These are phyloP conservation scores for Phascolomyces articulosus DNA, from an alignment of 371 early-diverging fungal genomes.

Conservation along the genomic window DNA sequence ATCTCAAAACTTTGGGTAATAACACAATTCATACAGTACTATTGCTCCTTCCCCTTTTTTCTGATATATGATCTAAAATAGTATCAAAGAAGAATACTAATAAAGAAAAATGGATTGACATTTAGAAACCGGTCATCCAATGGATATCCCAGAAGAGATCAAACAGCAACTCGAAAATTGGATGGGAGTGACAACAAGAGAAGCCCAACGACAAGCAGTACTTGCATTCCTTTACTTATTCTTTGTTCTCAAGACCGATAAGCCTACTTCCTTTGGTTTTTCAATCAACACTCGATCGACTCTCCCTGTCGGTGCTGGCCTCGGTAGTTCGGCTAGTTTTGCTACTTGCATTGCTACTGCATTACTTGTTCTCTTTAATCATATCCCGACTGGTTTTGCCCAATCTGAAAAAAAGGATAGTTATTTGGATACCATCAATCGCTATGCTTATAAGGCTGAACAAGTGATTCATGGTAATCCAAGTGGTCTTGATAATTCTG, in stretches of 20 bases:
- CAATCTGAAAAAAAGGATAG: conserved; percentile 11
- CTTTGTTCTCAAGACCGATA: conserved; percentile 20
- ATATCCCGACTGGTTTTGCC: conserved; percentile 30
- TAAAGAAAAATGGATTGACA: no score
- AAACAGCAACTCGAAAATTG: conserved; percentile 19
- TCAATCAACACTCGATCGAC: conserved; percentile 71
- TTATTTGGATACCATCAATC: conserved; percentile 65
- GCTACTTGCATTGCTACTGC: conserved; percentile 81
- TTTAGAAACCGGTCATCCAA: conserved; percentile 24
- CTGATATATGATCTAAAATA: no score
- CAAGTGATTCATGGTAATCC: conserved; percentile 95
- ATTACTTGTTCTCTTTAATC: conserved; percentile 60
- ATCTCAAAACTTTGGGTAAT: conserved; percentile 26
- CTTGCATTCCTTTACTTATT: conserved; percentile 52
- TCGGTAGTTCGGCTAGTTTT: conserved; percentile 96
- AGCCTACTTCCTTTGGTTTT: conserved; percentile 41
- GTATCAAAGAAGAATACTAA: no score
- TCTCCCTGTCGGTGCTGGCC: conserved; percentile 94
- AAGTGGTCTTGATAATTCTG: conserved; percentile 94
- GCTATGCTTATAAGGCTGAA: conserved; percentile 90
- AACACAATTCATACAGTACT: no score
- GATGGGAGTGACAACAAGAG: conserved; percentile 9
- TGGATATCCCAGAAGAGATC: conserved; percentile 36
- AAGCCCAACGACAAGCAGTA: conserved; percentile 35
- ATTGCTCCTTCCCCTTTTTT: no score